A percentile compares a stretch with the other conserved stretches of the same genome.
These are phyloP conservation scores for Microthlaspi erraticum DNA, from an alignment of 345 rosid genomes.

Conservation along the genomic window DNA sequence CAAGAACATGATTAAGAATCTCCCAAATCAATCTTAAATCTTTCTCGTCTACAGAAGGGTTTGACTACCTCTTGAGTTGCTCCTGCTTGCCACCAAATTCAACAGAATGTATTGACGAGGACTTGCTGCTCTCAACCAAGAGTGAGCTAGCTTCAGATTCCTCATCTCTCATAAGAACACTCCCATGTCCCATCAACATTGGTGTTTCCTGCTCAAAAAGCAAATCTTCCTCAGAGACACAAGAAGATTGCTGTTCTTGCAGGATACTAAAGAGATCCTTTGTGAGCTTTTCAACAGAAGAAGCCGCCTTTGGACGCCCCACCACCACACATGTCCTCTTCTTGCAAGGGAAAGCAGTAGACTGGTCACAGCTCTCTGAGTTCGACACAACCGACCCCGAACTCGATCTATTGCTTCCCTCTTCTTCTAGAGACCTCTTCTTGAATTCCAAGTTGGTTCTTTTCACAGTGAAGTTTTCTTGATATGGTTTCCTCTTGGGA, in stretches of 20 bases:
- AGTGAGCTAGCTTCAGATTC: conserved; percentile 99
- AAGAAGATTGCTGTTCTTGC: conserved; percentile 95
- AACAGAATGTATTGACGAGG: conserved; percentile 39
- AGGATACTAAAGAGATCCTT: conserved; percentile 81
- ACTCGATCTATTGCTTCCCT: conserved; percentile 87
- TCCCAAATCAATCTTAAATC: neutral
- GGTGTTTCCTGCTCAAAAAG: conserved; percentile 87
- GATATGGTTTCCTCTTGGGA: conserved; percentile 69
- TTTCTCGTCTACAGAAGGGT: neutral
- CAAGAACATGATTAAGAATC: conserved; percentile 24
- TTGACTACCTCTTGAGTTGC: conserved; percentile 65
- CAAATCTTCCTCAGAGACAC: conserved; percentile 90
- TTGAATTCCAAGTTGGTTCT: conserved; percentile 53
- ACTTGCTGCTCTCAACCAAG: conserved; percentile 71
- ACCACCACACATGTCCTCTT: conserved; percentile 82
- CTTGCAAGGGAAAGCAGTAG: conserved; percentile 83
- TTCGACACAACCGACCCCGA: conserved; percentile 98
- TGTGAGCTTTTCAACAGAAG: conserved; percentile 92
- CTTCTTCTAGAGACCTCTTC: conserved; percentile 74
- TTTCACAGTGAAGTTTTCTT: conserved; percentile 54
- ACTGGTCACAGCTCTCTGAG: conserved; percentile 94
- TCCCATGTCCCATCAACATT: conserved; percentile 96
- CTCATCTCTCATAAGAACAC: conserved; percentile 88
- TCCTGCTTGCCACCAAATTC: conserved; percentile 48
- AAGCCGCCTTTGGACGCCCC: conserved; percentile 81